Conservation (phyloP, 2,329 filamentous ascomycete genomes). For the Cercospora janseana region DNA sequence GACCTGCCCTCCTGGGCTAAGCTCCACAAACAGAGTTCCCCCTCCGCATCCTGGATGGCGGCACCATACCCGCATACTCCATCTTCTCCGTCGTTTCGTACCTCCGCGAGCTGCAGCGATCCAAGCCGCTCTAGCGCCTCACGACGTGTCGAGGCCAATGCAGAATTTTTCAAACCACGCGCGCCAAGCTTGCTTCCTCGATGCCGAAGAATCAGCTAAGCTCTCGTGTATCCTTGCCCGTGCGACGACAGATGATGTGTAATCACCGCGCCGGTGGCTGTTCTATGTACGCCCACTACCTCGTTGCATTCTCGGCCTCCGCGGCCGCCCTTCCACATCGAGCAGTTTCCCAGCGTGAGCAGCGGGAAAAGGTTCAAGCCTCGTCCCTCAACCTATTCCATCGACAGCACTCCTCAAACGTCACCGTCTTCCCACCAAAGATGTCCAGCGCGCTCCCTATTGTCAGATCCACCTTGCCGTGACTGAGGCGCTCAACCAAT, state of each 20-base stretch:
- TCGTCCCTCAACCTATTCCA: constrained; percentile 62
- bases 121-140: neutral
- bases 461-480: constrained; percentile 82
- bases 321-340: constrained; percentile 2
- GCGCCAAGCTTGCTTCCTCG: constrained; percentile 6
- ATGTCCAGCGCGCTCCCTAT: constrained; percentile 96
- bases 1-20: no score
- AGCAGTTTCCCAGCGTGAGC: constrained; percentile 6
- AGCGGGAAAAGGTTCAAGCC: constrained; percentile 9
- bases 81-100: no score
- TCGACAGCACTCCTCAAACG: constrained; percentile 79
- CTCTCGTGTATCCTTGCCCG: constrained; percentile 9
- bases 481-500: constrained; percentile 73
- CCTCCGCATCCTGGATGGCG: no score
- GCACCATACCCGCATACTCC: no score
- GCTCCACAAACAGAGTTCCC: no score
- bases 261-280: no score
- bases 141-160: constrained; percentile 3
- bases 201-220: constrained; percentile 13
- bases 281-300: neutral
- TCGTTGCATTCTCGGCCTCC: neutral
- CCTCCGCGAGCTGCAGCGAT: no score
- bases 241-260: neutral
- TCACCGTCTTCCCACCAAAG: constrained; percentile 85
- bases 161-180: neutral